Conservation (phyloP, 345 rosid genomes). For the Eutrema heterophyllum region DNA sequence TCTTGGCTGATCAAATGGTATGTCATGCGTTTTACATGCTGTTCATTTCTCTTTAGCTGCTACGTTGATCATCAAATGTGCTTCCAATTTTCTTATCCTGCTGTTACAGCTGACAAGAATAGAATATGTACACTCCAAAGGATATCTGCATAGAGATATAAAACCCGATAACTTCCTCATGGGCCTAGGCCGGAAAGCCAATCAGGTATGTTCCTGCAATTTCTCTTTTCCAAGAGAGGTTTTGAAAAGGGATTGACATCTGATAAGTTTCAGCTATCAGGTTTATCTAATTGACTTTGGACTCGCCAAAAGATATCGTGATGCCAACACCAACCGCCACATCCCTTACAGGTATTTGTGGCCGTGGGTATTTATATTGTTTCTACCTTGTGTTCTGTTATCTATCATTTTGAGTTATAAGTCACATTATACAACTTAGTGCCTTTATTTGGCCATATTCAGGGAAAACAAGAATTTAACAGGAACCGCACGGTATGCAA, state of each 20-base stretch:
- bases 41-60: not conserved
- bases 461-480: conserved; percentile 97
- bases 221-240: not conserved
- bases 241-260: not conserved
- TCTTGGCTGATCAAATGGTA: conserved; percentile 98
- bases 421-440: not conserved
- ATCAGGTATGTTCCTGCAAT: conserved; percentile 45
- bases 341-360: conserved; percentile 67
- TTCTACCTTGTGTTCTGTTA: not conserved
- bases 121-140: conserved; percentile 76
- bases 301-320: conserved; percentile 83
- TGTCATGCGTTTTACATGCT: not conserved
- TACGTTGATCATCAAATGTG: not conserved
- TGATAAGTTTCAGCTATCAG: conserved; percentile 33
- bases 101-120: conserved; percentile 63
- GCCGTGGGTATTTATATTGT: not conserved
- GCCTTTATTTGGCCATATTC: conserved; percentile 10
- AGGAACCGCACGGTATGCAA: conserved; percentile 96
- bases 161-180: conserved; percentile 92
- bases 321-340: conserved; percentile 71
- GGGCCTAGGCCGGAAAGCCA: conserved; percentile 81
- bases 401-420: not conserved
- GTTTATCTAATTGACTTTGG: conserved; percentile 90
- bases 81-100: too few species aligned
- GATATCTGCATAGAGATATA: conserved; percentile 82